A percentile compares a stretch with the other conserved stretches of the same genome.
These are phyloP conservation scores for Luvunga scandens DNA, from an alignment of 345 rosid genomes.

Conservation along the genomic window DNA sequence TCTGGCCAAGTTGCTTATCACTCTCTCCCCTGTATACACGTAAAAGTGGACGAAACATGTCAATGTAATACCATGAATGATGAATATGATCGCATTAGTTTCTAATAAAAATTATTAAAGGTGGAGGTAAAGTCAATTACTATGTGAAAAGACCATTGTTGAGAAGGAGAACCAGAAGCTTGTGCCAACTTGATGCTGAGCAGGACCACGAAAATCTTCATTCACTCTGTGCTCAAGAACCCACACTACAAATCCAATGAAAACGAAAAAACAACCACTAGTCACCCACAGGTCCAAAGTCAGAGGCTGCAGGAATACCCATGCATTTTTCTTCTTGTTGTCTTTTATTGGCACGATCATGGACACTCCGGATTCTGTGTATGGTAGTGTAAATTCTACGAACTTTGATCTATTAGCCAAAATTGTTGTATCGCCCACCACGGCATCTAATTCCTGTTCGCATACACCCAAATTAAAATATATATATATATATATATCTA, in stretches of 20 bases:
- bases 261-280: conserved; percentile 44
- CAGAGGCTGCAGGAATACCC: conserved; percentile 69
- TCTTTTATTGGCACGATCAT: conserved; percentile 62
- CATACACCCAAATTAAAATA: no score
- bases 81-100: no score
- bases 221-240: conserved; percentile 64
- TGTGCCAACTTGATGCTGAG: conserved; percentile 40
- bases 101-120: no score
- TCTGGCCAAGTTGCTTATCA: conserved; percentile 5
- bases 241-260: conserved; percentile 67
- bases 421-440: conserved; percentile 71
- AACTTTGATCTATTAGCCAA: conserved; percentile 34
- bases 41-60: background rate
- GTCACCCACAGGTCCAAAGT: conserved; percentile 65
- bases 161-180: conserved; percentile 80
- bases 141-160: conserved; percentile 49
- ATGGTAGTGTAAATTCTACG: conserved; percentile 73
- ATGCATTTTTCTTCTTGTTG: conserved; percentile 36
- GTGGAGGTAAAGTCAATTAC: background rate
- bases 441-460: conserved; percentile 46
- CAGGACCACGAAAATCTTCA: conserved; percentile 61
- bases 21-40: conserved; percentile 48
- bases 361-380: conserved; percentile 59
- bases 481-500: no score
- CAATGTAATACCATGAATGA: background rate